Evolutionary conservation across 2,329 filamentous ascomycete species (phyloP).

Genomic region (Aspergillus brasiliensis): DNA sequence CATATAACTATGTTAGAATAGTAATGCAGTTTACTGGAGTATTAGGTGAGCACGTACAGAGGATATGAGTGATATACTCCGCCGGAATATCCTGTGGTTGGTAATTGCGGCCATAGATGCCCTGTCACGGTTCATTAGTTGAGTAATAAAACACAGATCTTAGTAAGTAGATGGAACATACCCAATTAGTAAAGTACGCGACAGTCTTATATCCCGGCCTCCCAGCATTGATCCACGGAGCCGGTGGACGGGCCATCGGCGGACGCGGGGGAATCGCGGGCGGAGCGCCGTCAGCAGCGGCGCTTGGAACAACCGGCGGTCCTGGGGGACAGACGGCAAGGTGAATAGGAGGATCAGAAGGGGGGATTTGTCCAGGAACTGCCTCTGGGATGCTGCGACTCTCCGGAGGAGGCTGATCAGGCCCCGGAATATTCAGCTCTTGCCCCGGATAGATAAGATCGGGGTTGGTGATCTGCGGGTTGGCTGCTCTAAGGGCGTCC

Average conservation of each 20-base stretch:
- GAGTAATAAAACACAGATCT: too few species aligned
- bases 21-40: too few species aligned
- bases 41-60: slow-evolving; percentile 54
- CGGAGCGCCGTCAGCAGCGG: not conserved
- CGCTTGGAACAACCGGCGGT: not conserved
- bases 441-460: slow-evolving; percentile 11
- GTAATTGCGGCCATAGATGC: slow-evolving; percentile 83
- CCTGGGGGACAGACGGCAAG: not conserved
- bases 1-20: too few species aligned
- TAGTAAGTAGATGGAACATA: slow-evolving; percentile 17
- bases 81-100: slow-evolving; percentile 80
- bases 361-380: not conserved
- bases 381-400: not conserved
- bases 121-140: slow-evolving; percentile 46
- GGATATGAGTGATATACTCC: slow-evolving; percentile 80
- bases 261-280: slow-evolving; percentile 4
- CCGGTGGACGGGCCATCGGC: not conserved
- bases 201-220: slow-evolving; percentile 27
- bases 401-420: not conserved
- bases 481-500: slow-evolving; percentile 9
- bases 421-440: slow-evolving; percentile 2
- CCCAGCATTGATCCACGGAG: not conserved
- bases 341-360: not conserved
- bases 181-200: slow-evolving; percentile 51
- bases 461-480: slow-evolving; percentile 12